phyloP scores from a whole-genome alignment of 345 rosid genomes.

The Dipteronia dyeriana region DNA sequence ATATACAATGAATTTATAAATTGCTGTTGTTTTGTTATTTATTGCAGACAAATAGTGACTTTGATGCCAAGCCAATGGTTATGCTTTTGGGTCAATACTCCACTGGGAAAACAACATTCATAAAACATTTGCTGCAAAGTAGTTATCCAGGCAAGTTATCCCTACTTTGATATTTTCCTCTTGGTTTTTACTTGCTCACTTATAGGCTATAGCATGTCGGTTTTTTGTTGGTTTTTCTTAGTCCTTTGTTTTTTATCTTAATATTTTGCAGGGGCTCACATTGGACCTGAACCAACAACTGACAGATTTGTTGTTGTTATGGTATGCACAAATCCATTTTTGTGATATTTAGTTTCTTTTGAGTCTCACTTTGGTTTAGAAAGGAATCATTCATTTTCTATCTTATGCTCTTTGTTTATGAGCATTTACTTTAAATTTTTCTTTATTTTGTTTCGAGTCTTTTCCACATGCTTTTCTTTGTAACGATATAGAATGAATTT shows the following conservation, averaged over 20 bases:
- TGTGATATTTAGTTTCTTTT: background rate
- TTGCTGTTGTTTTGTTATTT: constrained; percentile 18
- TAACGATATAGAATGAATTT: background rate
- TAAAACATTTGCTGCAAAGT: constrained; percentile 84
- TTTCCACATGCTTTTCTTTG: background rate
- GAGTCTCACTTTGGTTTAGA: background rate
- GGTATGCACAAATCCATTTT: constrained; percentile 47
- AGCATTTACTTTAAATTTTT: constrained; percentile 15
- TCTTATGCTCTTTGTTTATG: background rate
- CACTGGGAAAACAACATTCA: constrained; percentile 97
- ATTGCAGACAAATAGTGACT: constrained; percentile 82
- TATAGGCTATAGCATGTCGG: background rate
- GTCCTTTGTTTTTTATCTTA: background rate
- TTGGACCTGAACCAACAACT: constrained; percentile 98
- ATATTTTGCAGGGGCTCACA: constrained; percentile 82
- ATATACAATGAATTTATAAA: constrained; percentile 6
- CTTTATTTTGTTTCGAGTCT: background rate
- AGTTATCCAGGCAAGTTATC: constrained; percentile 73
- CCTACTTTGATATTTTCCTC: background rate
- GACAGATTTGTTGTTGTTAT: constrained; percentile 98
- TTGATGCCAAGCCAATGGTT: constrained; percentile 97
- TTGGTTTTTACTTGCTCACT: constrained; percentile 9
- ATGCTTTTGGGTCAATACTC: constrained; percentile 99
- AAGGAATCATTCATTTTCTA: background rate
- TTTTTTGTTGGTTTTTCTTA: background rate